Percentiles rank a stretch among this genome's conserved stretches.
These are phyloP conservation scores for Cryptococcus sp. DNA, from an alignment of 1,284 basidiomycete genomes.

Conservation along the genomic window DNA sequence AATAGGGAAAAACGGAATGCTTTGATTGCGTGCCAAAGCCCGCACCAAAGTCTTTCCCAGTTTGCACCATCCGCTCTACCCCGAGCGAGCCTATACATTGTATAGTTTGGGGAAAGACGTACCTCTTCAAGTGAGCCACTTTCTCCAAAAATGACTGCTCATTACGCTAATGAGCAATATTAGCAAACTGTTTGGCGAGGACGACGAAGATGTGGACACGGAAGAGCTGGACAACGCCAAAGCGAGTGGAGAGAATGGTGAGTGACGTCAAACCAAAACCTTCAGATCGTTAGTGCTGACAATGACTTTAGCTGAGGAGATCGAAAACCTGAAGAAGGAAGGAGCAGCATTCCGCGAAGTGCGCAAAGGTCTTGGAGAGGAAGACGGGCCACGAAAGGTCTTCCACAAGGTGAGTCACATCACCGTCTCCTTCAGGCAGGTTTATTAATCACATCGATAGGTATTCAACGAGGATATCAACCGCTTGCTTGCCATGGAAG, in stretches of 20 bases:
- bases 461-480: conserved; percentile 87
- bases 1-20: conserved; percentile 79
- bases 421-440: not conserved
- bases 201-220: conserved; percentile 61
- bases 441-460: conserved; percentile 51
- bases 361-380: conserved; percentile 57
- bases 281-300: conserved; percentile 3
- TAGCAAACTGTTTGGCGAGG: conserved; percentile 92
- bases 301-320: conserved; percentile 71
- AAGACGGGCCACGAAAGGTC: conserved; percentile 67
- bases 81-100: conserved; percentile 98
- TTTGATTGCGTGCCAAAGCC: conserved; percentile 90
- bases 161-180: conserved; percentile 4
- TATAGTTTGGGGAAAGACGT: conserved; percentile 98
- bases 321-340: conserved; percentile 84
- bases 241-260: conserved; percentile 72
- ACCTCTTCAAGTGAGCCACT: conserved; percentile 84
- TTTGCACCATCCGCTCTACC: conserved; percentile 97
- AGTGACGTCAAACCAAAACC: conserved; percentile 44
- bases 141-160: not conserved
- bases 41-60: conserved; percentile 90
- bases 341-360: conserved; percentile 83
- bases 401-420: conserved; percentile 74
- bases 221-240: conserved; percentile 56
- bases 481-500: conserved; percentile 89